These are phyloP conservation scores for Penicillium hesseltinei DNA, from an alignment of 2,329 filamentous ascomycete species.

Conservation along the genomic window DNA sequence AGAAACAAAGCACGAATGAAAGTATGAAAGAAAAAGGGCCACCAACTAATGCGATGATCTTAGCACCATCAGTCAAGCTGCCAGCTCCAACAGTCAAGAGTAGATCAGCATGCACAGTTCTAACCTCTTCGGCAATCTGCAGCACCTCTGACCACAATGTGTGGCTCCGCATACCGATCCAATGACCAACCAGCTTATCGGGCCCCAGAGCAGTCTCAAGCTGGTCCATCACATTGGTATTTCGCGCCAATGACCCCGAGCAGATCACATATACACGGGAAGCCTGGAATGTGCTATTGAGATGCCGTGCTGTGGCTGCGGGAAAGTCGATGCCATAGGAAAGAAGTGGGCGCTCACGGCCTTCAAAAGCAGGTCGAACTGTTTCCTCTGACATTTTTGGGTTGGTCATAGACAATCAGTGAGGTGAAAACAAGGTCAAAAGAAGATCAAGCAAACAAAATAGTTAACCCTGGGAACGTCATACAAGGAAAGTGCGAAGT, in stretches of 20 bases:
- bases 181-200: slow-evolving; percentile 42
- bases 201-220: slow-evolving; percentile 44
- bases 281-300: slow-evolving; percentile 45
- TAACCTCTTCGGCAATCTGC: slow-evolving; percentile 46
- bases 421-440: neutral
- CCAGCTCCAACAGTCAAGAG: slow-evolving; percentile 57
- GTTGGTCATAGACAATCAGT: neutral
- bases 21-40: neutral
- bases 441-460: neutral
- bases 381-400: slow-evolving; percentile 30
- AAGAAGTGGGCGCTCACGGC: slow-evolving; percentile 42
- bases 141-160: slow-evolving; percentile 55
- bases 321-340: slow-evolving; percentile 51
- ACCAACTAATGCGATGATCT: slow-evolving; percentile 50
- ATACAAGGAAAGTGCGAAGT: neutral
- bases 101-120: slow-evolving; percentile 44
- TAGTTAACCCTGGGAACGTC: neutral
- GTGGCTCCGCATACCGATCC: slow-evolving; percentile 55
- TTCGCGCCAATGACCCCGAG: slow-evolving; percentile 50
- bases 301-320: slow-evolving; percentile 47
- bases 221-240: slow-evolving; percentile 47
- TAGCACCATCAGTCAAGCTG: slow-evolving; percentile 57
- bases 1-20: neutral
- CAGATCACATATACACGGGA: slow-evolving; percentile 52
- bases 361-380: slow-evolving; percentile 38